Evolutionary conservation across 139 green algal species (phyloP), one percentile per base, ranked within the genome.

Genomic region (Chlorella sp.): DNA sequence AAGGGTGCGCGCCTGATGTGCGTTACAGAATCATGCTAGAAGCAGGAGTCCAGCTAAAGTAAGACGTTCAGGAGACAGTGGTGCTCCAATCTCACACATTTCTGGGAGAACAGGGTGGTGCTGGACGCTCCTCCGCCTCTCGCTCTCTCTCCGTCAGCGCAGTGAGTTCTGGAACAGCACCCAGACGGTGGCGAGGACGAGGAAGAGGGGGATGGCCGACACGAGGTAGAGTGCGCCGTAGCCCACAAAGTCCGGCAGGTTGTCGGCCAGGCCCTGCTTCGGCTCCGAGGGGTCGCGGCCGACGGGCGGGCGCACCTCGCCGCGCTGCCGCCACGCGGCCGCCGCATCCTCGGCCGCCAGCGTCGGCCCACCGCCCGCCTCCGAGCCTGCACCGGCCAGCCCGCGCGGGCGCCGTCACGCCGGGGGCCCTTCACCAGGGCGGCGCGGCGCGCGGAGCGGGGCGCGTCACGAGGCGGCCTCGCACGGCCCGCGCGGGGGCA

Each of bases 81-180:
- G n/a, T n/a, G n/a, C n/a, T n/a, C n/a, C n/a, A n/a, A n/a, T n/a
- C n/a, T n/a, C n/a, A n/a, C n/a, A n/a, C n/a, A n/a, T n/a, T n/a
- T n/a, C n/a, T n/a, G n/a, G n/a, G n/a, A n/a, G n/a, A n/a, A n/a
- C n/a, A n/a, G n/a, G n/a, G n/a, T n/a, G n/a, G n/a, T n/a, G n/a
- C n/a, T n/a, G n/a, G n/a, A n/a, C n/a, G n/a, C n/a, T n/a, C n/a
- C n/a, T n/a, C n/a, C n/a, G n/a, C n/a, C n/a, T n/a, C n/a, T n/a
- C n/a, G n/a, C n/a, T n/a, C n/a, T n/a, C n/a, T n/a, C n/a, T n/a
- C n/a, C n/a, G n/a, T 72, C 71, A 96, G 56, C 89, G 86, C 46
- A 97, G 84, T 0, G 91, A 95, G 84, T 90, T 95, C 72, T 89
- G 87, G 82, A 97, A 97, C 4, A 97, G 87, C 6, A 97, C 73